Conservation (phyloP, 148 eudicot species). For the Arctostaphylos glauca region DNA sequence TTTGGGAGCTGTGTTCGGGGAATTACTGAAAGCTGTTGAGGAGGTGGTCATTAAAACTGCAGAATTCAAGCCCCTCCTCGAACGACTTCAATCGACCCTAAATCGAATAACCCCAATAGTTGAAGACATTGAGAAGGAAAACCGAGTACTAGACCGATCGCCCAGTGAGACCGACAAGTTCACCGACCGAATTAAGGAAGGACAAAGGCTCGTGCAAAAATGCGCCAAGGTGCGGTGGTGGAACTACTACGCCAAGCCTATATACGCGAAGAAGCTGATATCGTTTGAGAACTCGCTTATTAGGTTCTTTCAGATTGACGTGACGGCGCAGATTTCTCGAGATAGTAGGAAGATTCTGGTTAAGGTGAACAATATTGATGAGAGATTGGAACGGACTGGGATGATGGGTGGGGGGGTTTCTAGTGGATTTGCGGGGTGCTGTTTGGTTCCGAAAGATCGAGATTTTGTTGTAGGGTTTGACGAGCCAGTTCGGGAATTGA, state of each 20-base stretch:
- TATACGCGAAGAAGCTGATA: conserved; percentile 19
- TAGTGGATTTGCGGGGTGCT: conserved; percentile 7
- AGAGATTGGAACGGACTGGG: neutral
- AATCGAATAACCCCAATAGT: conserved; percentile 7
- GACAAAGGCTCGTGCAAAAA: conserved; percentile 16
- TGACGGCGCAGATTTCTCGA: neutral
- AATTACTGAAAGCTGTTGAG: neutral
- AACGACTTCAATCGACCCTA: conserved; percentile 10
- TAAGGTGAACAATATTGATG: neutral
- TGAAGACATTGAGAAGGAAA: conserved; percentile 16
- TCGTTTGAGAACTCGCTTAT: conserved; percentile 12
- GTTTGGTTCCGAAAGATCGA: conserved; percentile 22
- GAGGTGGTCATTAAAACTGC: neutral
- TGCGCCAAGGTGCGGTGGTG: conserved; percentile 25
- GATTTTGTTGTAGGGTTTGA: conserved; percentile 32
- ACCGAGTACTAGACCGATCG: conserved; percentile 15
- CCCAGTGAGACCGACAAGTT: conserved; percentile 14
- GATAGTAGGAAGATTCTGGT: conserved; percentile 8
- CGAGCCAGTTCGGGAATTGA: conserved; percentile 24
- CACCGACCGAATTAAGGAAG: conserved; percentile 12
- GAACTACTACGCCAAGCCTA: conserved; percentile 10
- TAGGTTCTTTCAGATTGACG: conserved; percentile 21
- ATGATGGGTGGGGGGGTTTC: neutral
- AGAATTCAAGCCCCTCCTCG: conserved; percentile 19
- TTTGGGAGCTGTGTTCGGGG: conserved; percentile 16